Conservation (phyloP, 2,329 filamentous ascomycete genomes). For the Pestalotiopsis sp. region DNA sequence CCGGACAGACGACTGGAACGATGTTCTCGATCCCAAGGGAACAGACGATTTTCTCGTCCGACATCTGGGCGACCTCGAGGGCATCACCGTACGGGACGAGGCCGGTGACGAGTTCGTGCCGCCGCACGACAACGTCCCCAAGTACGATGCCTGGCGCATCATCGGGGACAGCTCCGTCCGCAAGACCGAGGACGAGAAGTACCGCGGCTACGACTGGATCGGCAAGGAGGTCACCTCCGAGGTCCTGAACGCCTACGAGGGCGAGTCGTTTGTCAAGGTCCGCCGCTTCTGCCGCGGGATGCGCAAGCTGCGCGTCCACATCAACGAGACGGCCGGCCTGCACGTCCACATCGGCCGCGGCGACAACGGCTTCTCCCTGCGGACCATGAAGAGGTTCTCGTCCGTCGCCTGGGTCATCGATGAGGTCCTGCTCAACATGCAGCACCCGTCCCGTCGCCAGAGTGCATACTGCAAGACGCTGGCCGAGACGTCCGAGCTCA, state of each 20-base stretch:
- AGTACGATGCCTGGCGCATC: conserved; percentile 27
- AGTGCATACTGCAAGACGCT: conserved; percentile 18
- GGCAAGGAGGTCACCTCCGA: conserved; percentile 26
- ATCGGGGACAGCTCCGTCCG: conserved; percentile 18
- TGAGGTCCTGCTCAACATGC: conserved; percentile 20
- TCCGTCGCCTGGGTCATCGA: conserved; percentile 26
- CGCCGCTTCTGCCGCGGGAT: conserved; percentile 23
- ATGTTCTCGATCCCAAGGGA: conserved; percentile 15
- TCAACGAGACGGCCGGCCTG: conserved; percentile 25
- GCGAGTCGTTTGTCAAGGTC: conserved; percentile 17
- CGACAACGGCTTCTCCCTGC: conserved; percentile 27
- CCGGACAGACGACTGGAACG: conserved; percentile 14
- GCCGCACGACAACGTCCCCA: conserved; percentile 19
- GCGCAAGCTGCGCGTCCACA: conserved; percentile 20
- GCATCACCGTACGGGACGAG: conserved; percentile 16
- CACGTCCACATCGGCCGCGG: conserved; percentile 31
- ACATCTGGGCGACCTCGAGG: conserved; percentile 12
- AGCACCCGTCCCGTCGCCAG: conserved; percentile 25
- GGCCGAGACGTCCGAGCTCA: conserved; percentile 15
- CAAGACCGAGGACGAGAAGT: neutral
- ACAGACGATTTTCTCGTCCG: neutral
- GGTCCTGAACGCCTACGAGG: conserved; percentile 20
- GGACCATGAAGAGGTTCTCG: conserved; percentile 27
- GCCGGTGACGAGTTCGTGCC: conserved; percentile 19
- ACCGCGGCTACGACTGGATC: conserved; percentile 19